A percentile compares a stretch with the other conserved stretches of the same genome.
Evolutionary conservation across 2,329 filamentous ascomycete genomes (phyloP).

Genomic region (Didymella exigua): DNA sequence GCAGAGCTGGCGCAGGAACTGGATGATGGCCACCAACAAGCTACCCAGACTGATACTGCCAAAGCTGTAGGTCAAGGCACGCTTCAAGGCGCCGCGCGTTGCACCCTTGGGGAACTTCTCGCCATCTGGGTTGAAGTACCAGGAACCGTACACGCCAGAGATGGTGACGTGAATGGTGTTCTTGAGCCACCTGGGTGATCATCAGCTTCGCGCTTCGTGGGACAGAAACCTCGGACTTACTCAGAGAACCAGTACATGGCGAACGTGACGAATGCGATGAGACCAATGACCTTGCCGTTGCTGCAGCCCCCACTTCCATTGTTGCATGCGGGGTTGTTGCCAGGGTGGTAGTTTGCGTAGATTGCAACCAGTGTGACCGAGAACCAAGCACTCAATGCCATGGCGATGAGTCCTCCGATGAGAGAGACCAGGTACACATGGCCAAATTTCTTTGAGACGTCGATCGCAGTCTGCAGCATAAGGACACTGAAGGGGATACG

Average conservation of each 20-base stretch:
- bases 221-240: conserved; percentile 22
- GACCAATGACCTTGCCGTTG: conserved; percentile 76
- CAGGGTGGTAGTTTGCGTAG: conserved; percentile 81
- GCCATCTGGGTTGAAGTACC: conserved; percentile 67
- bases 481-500: conserved; percentile 89
- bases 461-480: conserved; percentile 85
- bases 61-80: conserved; percentile 87
- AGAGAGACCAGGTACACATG: conserved; percentile 86
- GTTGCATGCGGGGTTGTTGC: conserved; percentile 61
- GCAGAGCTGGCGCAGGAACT: conserved; percentile 80
- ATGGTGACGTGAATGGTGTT: conserved; percentile 90
- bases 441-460: conserved; percentile 81
- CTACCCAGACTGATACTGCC: conserved; percentile 89
- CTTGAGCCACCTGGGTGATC: conserved; percentile 69
- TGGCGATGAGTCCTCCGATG: conserved; percentile 77
- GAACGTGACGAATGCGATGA: conserved; percentile 87
- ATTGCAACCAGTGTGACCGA: conserved; percentile 84
- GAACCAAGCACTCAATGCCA: conserved; percentile 83
- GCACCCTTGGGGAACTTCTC: conserved; percentile 71
- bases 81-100: conserved; percentile 80
- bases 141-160: conserved; percentile 86
- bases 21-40: conserved; percentile 83
- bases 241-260: conserved; percentile 94
- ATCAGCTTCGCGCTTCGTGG: conserved; percentile 36
- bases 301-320: conserved; percentile 68